Conservation (phyloP, 1,139 yeast genomes). For the Suzukiozyma palmioleophila region DNA sequence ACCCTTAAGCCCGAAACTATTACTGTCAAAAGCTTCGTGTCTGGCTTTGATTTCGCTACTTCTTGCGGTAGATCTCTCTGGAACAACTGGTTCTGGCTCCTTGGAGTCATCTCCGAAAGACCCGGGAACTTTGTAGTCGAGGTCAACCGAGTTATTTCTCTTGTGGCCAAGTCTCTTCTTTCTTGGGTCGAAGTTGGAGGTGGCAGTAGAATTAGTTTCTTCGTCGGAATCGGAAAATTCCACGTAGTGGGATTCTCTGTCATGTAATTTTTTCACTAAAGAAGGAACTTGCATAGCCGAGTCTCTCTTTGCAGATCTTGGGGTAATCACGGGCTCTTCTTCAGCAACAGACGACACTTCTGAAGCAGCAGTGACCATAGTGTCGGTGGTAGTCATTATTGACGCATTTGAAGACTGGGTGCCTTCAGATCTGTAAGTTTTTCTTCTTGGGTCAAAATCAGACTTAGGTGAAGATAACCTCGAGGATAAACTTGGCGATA, state of each 20-base stretch:
- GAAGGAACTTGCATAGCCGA: slow-evolving; percentile 2
- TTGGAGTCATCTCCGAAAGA: background rate
- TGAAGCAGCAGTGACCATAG: slow-evolving; percentile 3
- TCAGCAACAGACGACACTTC: background rate
- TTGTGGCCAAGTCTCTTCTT: slow-evolving; percentile 8
- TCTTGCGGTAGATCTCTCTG: background rate
- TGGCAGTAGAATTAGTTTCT: slow-evolving; percentile 5
- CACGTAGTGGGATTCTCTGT: slow-evolving; percentile 1
- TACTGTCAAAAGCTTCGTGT: slow-evolving; percentile 19
- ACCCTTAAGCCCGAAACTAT: slow-evolving; percentile 31
- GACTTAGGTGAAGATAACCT: background rate
- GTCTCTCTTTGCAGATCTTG: slow-evolving; percentile 14
- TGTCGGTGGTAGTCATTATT: slow-evolving; percentile 4
- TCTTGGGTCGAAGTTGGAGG: slow-evolving; percentile 15
- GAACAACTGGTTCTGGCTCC: background rate
- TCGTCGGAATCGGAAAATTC: slow-evolving; percentile 6
- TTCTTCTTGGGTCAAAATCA: slow-evolving; percentile 6
- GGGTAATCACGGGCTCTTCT: slow-evolving; percentile 9
- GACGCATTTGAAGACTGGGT: slow-evolving; percentile 3
- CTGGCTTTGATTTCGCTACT: background rate
- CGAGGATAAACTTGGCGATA: slow-evolving; percentile 4
- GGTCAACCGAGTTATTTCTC: slow-evolving; percentile 3
- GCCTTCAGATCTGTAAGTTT: slow-evolving; percentile 6
- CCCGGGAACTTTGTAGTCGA: background rate
- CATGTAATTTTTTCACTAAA: slow-evolving; percentile 2